A percentile compares a stretch with the other conserved stretches of the same genome.
Conservation (phyloP, 2,329 filamentous ascomycete species). For the Paecilomyces sp. region DNA sequence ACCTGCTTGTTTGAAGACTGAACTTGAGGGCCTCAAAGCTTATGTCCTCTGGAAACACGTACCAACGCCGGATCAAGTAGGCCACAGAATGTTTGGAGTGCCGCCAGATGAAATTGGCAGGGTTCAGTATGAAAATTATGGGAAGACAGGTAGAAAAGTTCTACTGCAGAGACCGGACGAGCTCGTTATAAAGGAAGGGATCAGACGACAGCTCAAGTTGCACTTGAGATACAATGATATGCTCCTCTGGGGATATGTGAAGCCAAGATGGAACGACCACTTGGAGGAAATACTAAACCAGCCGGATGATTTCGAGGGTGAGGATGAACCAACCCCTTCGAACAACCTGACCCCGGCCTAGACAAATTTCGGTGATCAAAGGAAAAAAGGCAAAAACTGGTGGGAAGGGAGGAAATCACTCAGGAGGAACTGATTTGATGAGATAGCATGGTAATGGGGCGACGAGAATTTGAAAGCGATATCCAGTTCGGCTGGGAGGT, state of each 20-base stretch:
- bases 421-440: neutral
- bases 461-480: too few relatives aligned
- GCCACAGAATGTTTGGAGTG: conserved; percentile 43
- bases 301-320: too few relatives aligned
- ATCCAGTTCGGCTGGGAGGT: too few relatives aligned
- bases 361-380: neutral
- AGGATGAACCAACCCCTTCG: conserved; percentile 2
- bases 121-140: conserved; percentile 31
- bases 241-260: conserved; percentile 56
- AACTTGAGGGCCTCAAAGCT: conserved; percentile 49
- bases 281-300: too few relatives aligned
- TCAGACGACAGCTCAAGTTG: conserved; percentile 47
- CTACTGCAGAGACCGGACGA: conserved; percentile 53
- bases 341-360: neutral
- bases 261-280: conserved; percentile 35
- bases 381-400: neutral
- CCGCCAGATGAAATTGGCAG: conserved; percentile 46
- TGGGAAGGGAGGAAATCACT: neutral
- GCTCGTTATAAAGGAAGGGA: conserved; percentile 51
- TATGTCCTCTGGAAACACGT: conserved; percentile 53
- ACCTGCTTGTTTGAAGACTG: conserved; percentile 44
- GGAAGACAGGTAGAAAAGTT: conserved; percentile 22
- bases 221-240: conserved; percentile 50
- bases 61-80: conserved; percentile 17
- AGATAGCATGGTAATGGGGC: too few relatives aligned